A percentile compares a stretch with the other conserved stretches of the same genome.
Conservation (phyloP, 139 green algal species). For the Coelastrella sp. region DNA sequence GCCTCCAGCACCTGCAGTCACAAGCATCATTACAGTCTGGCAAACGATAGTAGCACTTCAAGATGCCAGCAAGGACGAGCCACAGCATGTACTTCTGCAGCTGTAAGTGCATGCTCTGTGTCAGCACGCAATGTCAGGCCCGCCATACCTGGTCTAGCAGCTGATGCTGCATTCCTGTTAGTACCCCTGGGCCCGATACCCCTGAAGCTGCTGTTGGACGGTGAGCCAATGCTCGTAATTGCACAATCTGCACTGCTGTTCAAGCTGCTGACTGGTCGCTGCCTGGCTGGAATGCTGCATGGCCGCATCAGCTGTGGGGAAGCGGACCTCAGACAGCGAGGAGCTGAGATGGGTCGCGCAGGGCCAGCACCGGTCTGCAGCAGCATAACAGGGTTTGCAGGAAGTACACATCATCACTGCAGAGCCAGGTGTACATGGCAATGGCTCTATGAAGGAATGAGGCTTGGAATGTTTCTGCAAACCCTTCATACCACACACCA, state of each 20-base stretch:
- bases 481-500: background rate
- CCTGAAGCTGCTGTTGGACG: background rate
- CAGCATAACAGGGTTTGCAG: background rate
- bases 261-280: conserved; percentile 13
- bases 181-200: background rate
- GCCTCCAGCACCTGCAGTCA: conserved; percentile 7
- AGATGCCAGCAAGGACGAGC: background rate
- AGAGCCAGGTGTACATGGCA: background rate
- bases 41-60: too few species aligned
- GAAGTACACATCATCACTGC: background rate
- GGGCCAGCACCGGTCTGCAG: background rate
- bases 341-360: background rate
- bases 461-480: background rate
- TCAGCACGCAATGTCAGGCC: background rate
- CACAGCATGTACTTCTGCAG: background rate
- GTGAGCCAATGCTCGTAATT: background rate
- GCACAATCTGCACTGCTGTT: background rate
- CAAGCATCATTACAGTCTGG: background rate
- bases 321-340: background rate
- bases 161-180: conserved; percentile 18
- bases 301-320: background rate
- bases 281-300: conserved; percentile 13
- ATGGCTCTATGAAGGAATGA: background rate
- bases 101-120: background rate
- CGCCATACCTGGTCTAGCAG: conserved; percentile 3